phyloP scores from a whole-genome alignment of 2,329 filamentous ascomycete species.

The Berkeleyomyces rouxiae region DNA sequence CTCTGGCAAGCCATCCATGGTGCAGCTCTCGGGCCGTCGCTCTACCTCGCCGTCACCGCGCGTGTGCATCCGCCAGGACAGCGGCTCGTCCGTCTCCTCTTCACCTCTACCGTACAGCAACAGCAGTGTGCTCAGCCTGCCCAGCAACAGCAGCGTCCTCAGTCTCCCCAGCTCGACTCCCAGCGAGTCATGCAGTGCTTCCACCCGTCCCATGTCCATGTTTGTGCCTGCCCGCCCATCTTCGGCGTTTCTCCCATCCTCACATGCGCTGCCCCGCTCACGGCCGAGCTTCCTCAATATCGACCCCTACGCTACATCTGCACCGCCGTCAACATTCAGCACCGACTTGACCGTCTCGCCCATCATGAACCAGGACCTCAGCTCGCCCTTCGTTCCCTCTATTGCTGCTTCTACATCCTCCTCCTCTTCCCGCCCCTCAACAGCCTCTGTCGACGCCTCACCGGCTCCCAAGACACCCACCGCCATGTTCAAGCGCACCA shows the following conservation, averaged over 20 bases:
- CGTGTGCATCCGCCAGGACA: constrained; percentile 17
- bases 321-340: constrained; percentile 14
- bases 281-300: constrained; percentile 34
- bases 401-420: neutral
- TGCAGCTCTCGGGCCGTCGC: constrained; percentile 27
- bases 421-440: constrained; percentile 17
- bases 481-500: constrained; percentile 34
- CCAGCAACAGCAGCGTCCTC: constrained; percentile 9
- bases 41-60: constrained; percentile 22
- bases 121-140: constrained; percentile 22
- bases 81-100: constrained; percentile 17
- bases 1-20: constrained; percentile 40
- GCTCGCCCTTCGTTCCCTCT: neutral
- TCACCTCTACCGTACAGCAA: constrained; percentile 20
- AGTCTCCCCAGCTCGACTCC: neutral
- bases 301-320: constrained; percentile 34
- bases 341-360: neutral
- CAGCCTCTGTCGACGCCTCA: neutral
- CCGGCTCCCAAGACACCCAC: constrained; percentile 24
- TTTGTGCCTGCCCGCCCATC: constrained; percentile 2
- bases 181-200: neutral
- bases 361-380: neutral
- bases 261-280: constrained; percentile 7
- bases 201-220: constrained; percentile 10
- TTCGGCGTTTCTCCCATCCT: constrained; percentile 14